Conservation (phyloP, 352 stramenopile genomes). For the Phytopythium sindhum region DNA sequence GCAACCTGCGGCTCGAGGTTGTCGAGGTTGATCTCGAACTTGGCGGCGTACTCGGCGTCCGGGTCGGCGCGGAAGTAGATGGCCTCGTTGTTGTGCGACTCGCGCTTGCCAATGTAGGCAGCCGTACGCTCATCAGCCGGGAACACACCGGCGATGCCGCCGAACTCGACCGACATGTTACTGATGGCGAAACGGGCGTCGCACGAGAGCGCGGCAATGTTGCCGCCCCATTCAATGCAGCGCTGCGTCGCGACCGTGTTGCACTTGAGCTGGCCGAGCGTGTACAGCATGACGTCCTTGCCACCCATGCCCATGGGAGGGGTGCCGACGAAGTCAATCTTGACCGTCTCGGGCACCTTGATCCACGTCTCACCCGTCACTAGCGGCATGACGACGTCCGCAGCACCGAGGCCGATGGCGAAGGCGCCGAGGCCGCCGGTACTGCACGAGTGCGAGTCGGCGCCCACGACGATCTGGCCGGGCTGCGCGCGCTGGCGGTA, state of each 20-base stretch:
- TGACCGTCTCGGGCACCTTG: conserved; percentile 84
- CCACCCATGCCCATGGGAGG: conserved; percentile 72
- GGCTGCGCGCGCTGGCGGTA: conserved; percentile 81
- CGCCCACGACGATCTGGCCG: conserved; percentile 80
- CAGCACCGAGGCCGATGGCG: conserved; percentile 70
- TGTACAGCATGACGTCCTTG: conserved; percentile 88
- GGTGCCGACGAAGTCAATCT: conserved; percentile 74
- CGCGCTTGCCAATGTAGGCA: conserved; percentile 72
- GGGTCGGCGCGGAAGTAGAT: conserved; percentile 81
- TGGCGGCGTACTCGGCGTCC: conserved; percentile 68
- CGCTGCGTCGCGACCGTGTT: conserved; percentile 81
- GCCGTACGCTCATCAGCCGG: conserved; percentile 69
- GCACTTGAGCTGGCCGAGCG: conserved; percentile 79
- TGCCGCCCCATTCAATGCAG: conserved; percentile 79
- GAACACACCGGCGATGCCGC: conserved; percentile 83
- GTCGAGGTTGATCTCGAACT: conserved; percentile 72
- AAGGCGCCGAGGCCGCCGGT: conserved; percentile 77
- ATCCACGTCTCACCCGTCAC: conserved; percentile 87
- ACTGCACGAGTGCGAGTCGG: conserved; percentile 78
- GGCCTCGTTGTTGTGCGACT: conserved; percentile 72
- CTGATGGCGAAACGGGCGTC: conserved; percentile 81
- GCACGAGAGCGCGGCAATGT: conserved; percentile 71
- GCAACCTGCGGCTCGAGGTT: conserved; percentile 72
- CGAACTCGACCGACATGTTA: conserved; percentile 88
- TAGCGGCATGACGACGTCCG: conserved; percentile 82